phyloP scores from a whole-genome alignment of 805 yeast species.

The Huiozyma naganishii region DNA sequence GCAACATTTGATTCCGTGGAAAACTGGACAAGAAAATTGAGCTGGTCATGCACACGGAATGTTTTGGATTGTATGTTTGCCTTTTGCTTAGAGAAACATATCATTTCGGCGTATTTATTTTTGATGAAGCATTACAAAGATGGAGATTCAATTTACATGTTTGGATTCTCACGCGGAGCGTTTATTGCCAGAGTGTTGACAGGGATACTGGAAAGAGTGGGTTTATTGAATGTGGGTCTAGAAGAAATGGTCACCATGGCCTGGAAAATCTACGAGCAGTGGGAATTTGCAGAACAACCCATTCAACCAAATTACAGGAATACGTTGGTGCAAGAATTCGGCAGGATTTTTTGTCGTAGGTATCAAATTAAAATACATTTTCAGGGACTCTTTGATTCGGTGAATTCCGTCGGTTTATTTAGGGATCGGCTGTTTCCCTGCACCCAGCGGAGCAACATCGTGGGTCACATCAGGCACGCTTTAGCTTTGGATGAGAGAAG shows the following conservation, averaged over 20 bases:
- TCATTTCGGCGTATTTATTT: conserved; percentile 45
- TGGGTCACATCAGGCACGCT: conserved; percentile 55
- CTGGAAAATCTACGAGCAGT: conserved; percentile 49
- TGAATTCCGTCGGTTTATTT: conserved; percentile 53
- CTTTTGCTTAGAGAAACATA: conserved; percentile 43
- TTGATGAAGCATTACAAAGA: conserved; percentile 37
- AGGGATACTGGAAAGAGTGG: conserved; percentile 58
- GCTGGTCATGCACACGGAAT: conserved; percentile 14
- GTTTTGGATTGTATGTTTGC: conserved; percentile 40
- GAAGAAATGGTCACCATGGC: conserved; percentile 49
- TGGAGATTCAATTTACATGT: conserved; percentile 44
- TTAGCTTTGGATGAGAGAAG: conserved; percentile 58
- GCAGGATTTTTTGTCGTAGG: conserved; percentile 40
- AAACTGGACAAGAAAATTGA: conserved; percentile 11
- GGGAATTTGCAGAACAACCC: conserved; percentile 54
- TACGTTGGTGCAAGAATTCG: conserved; percentile 43
- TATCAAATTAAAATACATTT: conserved; percentile 37
- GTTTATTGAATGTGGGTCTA: conserved; percentile 43
- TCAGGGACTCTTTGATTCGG: conserved; percentile 62
- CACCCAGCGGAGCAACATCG: conserved; percentile 39
- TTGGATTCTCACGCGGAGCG: conserved; percentile 59
- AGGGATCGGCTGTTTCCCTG: conserved; percentile 50
- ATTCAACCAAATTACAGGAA: conserved; percentile 32
- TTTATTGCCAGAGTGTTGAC: conserved; percentile 53
- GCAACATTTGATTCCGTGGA: conserved; percentile 31